Evolutionary conservation across 306 rosid species (phyloP).

Genomic region (Pachyrhizus erosus): DNA sequence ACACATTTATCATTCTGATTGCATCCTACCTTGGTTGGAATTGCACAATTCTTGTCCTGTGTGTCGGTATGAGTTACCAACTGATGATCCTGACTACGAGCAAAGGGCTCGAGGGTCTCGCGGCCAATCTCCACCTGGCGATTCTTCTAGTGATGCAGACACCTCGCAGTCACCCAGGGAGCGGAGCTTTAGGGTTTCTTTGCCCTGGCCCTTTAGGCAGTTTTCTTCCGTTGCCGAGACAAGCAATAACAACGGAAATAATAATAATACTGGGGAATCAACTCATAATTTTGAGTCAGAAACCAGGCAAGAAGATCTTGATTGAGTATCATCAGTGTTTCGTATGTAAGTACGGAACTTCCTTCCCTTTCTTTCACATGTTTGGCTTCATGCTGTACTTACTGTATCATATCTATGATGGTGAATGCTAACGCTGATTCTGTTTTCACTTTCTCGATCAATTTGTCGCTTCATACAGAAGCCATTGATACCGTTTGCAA

Average conservation of each 20-base stretch:
- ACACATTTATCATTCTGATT: slow-evolving; percentile 77
- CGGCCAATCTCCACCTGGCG: slow-evolving; percentile 39
- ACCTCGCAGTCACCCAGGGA: slow-evolving; percentile 51
- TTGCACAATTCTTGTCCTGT: slow-evolving; percentile 87
- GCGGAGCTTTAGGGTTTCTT: slow-evolving; percentile 65
- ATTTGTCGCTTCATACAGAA: neutral
- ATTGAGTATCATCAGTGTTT: slow-evolving; percentile 51
- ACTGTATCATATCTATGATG: neutral
- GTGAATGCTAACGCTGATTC: neutral
- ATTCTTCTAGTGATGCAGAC: slow-evolving; percentile 18
- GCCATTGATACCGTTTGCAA: neutral
- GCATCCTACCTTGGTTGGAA: slow-evolving; percentile 80
- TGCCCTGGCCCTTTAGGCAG: slow-evolving; percentile 67
- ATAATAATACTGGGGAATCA: slow-evolving; percentile 45
- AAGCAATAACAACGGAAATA: slow-evolving; percentile 47
- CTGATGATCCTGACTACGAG: slow-evolving; percentile 78
- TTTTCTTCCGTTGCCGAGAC: slow-evolving; percentile 65
- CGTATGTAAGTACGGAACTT: slow-evolving; percentile 34
- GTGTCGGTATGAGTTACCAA: slow-evolving; percentile 77
- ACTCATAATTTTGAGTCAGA: slow-evolving; percentile 60
- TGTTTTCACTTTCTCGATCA: neutral
- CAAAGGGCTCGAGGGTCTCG: slow-evolving; percentile 54
- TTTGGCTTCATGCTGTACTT: slow-evolving; percentile 1
- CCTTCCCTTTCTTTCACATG: slow-evolving; percentile 4
- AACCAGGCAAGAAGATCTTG: slow-evolving; percentile 78